These are phyloP conservation scores for Brettanomyces sp. DNA, from an alignment of 805 yeast species.

Conservation along the genomic window DNA sequence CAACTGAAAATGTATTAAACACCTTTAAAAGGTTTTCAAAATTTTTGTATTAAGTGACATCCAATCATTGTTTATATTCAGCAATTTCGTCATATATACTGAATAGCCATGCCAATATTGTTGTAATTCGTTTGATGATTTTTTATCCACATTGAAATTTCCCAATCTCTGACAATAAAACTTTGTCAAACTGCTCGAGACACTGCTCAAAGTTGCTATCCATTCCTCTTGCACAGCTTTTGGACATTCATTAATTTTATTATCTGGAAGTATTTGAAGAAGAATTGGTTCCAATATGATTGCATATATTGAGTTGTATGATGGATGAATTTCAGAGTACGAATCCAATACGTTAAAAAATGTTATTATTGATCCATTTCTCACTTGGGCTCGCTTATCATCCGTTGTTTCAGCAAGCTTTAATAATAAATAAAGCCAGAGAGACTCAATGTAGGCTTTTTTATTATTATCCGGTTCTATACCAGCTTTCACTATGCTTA, in stretches of 20 bases:
- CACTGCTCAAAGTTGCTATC: slow-evolving; percentile 53
- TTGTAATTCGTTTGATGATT: neutral
- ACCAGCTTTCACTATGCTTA: slow-evolving; percentile 4
- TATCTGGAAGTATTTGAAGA: slow-evolving; percentile 20
- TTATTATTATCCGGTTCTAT: slow-evolving; percentile 1
- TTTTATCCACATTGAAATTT: slow-evolving; percentile 21
- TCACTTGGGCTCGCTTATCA: slow-evolving; percentile 67
- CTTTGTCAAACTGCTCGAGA: slow-evolving; percentile 57
- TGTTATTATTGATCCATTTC: slow-evolving; percentile 86
- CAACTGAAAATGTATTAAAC: slow-evolving; percentile 25
- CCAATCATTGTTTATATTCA: slow-evolving; percentile 30
- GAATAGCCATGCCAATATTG: slow-evolving; percentile 52
- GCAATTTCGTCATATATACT: slow-evolving; percentile 33
- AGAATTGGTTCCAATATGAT: slow-evolving; percentile 49
- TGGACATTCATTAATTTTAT: neutral
- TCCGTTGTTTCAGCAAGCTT: slow-evolving; percentile 53
- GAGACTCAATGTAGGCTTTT: slow-evolving; percentile 24
- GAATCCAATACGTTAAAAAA: slow-evolving; percentile 74
- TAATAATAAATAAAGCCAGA: slow-evolving; percentile 59
- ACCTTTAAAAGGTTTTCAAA: slow-evolving; percentile 42
- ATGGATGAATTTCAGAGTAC: slow-evolving; percentile 46
- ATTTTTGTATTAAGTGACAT: slow-evolving; percentile 46
- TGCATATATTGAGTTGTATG: slow-evolving; percentile 62
- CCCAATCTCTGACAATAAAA: slow-evolving; percentile 47
- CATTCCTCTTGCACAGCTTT: slow-evolving; percentile 27